Percentiles rank a stretch among this genome's conserved stretches.
These are phyloP conservation scores for Cladosporium sp. DNA, from an alignment of 2,329 filamentous ascomycete genomes.

Conservation along the genomic window DNA sequence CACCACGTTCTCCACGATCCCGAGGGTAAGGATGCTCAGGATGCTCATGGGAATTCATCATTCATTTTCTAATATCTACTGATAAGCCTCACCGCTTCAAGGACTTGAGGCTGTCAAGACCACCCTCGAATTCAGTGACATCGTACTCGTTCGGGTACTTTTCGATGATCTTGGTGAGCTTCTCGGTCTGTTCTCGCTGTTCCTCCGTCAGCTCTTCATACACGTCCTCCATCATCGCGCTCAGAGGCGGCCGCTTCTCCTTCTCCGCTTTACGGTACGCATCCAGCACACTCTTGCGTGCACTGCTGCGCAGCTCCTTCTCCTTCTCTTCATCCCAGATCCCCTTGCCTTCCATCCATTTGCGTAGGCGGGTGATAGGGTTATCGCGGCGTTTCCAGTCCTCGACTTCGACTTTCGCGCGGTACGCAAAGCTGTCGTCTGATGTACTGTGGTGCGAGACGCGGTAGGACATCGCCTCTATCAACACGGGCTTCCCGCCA, in stretches of 20 bases:
- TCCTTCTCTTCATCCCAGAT: slow-evolving; percentile 84
- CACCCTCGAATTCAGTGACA: slow-evolving; percentile 66
- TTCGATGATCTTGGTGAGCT: slow-evolving; percentile 71
- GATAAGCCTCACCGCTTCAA: not conserved
- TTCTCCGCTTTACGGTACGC: slow-evolving; percentile 80
- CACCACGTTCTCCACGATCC: too few relatives aligned
- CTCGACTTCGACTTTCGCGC: slow-evolving; percentile 85
- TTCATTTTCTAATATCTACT: not conserved
- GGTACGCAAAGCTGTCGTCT: slow-evolving; percentile 94
- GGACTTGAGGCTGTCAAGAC: slow-evolving; percentile 54
- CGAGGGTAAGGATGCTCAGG: too few relatives aligned
- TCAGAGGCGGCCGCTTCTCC: slow-evolving; percentile 69
- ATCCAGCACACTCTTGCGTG: slow-evolving; percentile 69
- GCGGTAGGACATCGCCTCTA: slow-evolving; percentile 98
- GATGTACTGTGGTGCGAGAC: slow-evolving; percentile 95
- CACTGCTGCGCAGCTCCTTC: slow-evolving; percentile 58
- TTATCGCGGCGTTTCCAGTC: slow-evolving; percentile 91
- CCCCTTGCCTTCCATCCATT: slow-evolving; percentile 79
- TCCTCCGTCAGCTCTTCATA: slow-evolving; percentile 85
- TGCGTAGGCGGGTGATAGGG: slow-evolving; percentile 74
- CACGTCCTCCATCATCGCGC: slow-evolving; percentile 74
- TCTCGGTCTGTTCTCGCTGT: slow-evolving; percentile 64
- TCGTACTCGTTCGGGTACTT: slow-evolving; percentile 93
- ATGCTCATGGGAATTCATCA: too few relatives aligned
- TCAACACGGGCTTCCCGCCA: slow-evolving; percentile 74